These are phyloP conservation scores for Solanum pennellii DNA, from an alignment of 257 asterid species.

Conservation along the genomic window DNA sequence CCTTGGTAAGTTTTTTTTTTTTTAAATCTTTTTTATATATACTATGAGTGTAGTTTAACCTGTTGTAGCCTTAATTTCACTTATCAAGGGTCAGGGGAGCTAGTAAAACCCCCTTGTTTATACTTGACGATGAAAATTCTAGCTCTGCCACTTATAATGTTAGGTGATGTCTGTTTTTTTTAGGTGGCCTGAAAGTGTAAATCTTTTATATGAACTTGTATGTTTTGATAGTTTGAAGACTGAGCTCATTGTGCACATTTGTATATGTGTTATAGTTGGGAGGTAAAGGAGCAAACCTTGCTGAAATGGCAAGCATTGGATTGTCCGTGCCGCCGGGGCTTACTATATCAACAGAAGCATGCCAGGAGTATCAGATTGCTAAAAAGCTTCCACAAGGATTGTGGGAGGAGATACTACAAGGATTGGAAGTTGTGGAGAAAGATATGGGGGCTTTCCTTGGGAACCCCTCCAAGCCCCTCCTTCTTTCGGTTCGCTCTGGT, in stretches of 20 bases:
- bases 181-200: not conserved
- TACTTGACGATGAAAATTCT: not conserved
- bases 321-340: constrained; percentile 94
- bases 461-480: constrained; percentile 74
- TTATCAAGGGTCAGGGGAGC: not conserved
- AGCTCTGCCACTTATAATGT: not conserved
- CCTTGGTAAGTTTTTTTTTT: constrained; percentile 48
- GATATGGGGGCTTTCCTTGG: constrained; percentile 90
- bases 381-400: constrained; percentile 57
- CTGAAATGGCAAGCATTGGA: constrained; percentile 98
- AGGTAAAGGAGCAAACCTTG: constrained; percentile 97
- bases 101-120: not conserved
- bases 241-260: not conserved
- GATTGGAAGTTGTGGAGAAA: constrained; percentile 47
- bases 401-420: constrained; percentile 83
- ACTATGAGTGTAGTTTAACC: not conserved
- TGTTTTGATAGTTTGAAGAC: not conserved
- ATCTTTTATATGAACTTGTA: not conserved
- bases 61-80: not conserved
- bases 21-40: too few relatives aligned
- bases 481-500: constrained; percentile 85
- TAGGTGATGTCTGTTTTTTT: not conserved
- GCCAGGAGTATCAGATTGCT: constrained; percentile 79
- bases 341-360: constrained; percentile 93
- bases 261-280: constrained; percentile 45